Evolutionary conservation across 208 protist species (phyloP), one percentile per base, ranked within the genome.

Genomic region (Leishmania braziliensis): DNA sequence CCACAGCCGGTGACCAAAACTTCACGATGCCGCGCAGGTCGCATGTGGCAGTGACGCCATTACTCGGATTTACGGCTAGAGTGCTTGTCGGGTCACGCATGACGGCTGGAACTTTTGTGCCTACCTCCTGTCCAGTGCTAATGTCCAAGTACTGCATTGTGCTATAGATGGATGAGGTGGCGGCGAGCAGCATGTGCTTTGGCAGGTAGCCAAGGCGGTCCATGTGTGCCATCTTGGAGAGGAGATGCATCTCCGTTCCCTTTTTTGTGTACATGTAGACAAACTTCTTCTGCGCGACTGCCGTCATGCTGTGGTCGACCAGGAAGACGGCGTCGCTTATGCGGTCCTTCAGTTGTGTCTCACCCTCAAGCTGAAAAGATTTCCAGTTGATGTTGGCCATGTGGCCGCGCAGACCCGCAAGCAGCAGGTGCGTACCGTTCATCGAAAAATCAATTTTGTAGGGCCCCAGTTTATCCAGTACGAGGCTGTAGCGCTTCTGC

Each of bases 221-320:
- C 80, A 99, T 97, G 85, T 99, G 93, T 36, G 91, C 85, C 82
- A 99, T 97, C 77, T 98, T 95, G n/a, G 93, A 91, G 43, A 99
- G 89, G 63, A 97, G 86, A 85, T 99, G 99, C 82, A 99, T 92
- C 89, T 99, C 99, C 18, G 96, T 90, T 48, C 99, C 99, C 48
- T 98, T 92, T 71, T 98, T 96, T 79, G 99, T 99, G 92, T 99
- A 99, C 88, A 99, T 99, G 91, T 99, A 99, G 20, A 99, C 94
- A 85, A 99, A 99, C 88, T 99, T 99, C 82, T 99, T 99, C 95
- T 99, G 99, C 39, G 99, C 99, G 20, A 99, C 96, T 9, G 99
- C 99, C 71, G 99, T 97, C 95, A 99, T 98, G 58, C 96, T 98
- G 84, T 99, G 97, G 80, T 99, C 98, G 76, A 99, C 95, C 48